These are phyloP conservation scores for Ogataea haglerorum DNA, from an alignment of 805 yeast genomes.

Conservation along the genomic window DNA sequence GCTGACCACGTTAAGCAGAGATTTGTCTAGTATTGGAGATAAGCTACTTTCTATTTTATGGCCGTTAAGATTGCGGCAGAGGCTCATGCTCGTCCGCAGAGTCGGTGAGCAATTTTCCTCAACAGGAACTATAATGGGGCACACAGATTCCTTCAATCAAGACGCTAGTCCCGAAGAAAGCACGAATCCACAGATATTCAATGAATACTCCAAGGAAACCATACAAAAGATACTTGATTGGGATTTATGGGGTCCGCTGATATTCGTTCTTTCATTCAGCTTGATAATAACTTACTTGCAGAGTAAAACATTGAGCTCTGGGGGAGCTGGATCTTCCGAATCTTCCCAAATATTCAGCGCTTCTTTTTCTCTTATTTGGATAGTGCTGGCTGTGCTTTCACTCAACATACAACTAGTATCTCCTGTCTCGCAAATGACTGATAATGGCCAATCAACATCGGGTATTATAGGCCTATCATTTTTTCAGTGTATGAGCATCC, in stretches of 20 bases:
- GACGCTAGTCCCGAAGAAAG: too few relatives aligned
- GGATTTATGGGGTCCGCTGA: constrained; percentile 63
- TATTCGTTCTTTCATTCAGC: constrained; percentile 47
- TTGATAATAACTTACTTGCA: constrained; percentile 46
- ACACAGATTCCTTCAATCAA: too few relatives aligned
- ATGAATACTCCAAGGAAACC: constrained; percentile 34
- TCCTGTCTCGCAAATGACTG: constrained; percentile 37
- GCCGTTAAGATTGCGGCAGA: constrained; percentile 35
- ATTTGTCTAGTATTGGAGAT: constrained; percentile 32
- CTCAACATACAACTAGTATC: constrained; percentile 53
- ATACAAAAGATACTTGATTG: constrained; percentile 44
- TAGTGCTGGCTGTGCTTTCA: constrained; percentile 45
- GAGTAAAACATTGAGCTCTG: constrained; percentile 25
- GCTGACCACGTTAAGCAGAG: constrained; percentile 40
- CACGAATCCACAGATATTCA: too few relatives aligned
- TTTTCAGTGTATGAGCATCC: constrained; percentile 53
- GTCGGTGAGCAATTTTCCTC: constrained; percentile 25
- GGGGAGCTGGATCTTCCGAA: constrained; percentile 26
- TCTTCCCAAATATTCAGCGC: constrained; percentile 53
- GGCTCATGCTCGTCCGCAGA: constrained; percentile 27
- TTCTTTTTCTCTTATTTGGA: constrained; percentile 51
- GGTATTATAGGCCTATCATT: constrained; percentile 44
- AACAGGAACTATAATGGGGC: constrained; percentile 1
- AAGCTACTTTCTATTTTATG: constrained; percentile 35
- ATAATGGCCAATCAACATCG: constrained; percentile 25